A percentile compares a stretch with the other conserved stretches of the same genome.
Conservation (phyloP, 2,329 filamentous ascomycete species). For the Colletotrichum lupini region DNA sequence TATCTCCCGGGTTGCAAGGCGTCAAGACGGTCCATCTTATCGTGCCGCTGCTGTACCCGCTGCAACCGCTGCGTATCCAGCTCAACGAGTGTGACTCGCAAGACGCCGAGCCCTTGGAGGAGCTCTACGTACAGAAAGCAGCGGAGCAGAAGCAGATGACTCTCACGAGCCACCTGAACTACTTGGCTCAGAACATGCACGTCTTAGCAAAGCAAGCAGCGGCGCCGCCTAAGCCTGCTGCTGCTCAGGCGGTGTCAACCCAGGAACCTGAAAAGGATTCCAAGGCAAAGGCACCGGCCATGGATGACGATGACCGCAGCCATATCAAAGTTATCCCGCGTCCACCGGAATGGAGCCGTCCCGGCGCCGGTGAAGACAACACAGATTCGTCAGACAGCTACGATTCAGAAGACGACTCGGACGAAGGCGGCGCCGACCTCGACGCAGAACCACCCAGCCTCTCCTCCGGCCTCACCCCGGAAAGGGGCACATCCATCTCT, state of each 20-base stretch:
- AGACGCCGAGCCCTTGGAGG: constrained; percentile 72
- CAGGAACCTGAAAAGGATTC: constrained; percentile 29
- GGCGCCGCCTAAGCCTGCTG: constrained; percentile 31
- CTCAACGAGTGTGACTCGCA: constrained; percentile 71
- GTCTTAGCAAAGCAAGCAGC: constrained; percentile 68
- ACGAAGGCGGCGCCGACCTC: constrained; percentile 55
- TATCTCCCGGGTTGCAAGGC: constrained; percentile 70
- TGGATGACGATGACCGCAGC: constrained; percentile 58
- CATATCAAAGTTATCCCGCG: constrained; percentile 80
- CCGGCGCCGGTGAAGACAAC: constrained; percentile 60
- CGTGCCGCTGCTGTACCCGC: constrained; percentile 77
- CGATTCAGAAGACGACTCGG: constrained; percentile 60
- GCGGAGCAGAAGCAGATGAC: constrained; percentile 68
- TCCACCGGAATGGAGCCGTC: constrained; percentile 80
- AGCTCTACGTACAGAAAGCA: constrained; percentile 71
- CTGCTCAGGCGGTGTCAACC: constrained; percentile 36
- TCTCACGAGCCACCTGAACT: constrained; percentile 81
- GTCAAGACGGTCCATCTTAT: constrained; percentile 75
- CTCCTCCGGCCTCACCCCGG: constrained; percentile 54
- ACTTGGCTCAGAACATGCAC: constrained; percentile 77
- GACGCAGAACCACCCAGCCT: constrained; percentile 44
- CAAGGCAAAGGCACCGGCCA: constrained; percentile 39
- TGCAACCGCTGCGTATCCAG: constrained; percentile 74
- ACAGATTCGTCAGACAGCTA: constrained; percentile 54
- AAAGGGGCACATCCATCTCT: constrained; percentile 80